These are phyloP conservation scores for Nannochloropsis gaditana DNA, from an alignment of 108 stramenopile genomes.

Conservation along the genomic window DNA sequence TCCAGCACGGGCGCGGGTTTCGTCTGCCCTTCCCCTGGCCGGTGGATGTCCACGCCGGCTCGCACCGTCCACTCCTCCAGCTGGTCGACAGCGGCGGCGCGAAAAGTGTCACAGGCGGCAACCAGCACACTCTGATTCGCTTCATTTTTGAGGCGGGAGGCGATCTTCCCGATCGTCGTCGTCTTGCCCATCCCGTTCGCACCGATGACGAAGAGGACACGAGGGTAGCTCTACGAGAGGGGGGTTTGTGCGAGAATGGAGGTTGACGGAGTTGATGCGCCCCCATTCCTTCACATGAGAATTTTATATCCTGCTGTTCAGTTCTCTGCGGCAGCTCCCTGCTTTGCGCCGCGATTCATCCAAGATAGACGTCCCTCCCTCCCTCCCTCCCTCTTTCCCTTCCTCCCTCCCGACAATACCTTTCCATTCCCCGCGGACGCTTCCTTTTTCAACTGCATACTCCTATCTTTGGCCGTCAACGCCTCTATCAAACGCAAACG, in stretches of 20 bases:
- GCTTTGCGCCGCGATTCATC: too few relatives aligned
- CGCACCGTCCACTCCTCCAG: conserved; percentile 78
- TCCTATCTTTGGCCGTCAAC: conserved; percentile 16
- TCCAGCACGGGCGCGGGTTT: conserved; percentile 31
- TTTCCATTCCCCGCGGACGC: background rate
- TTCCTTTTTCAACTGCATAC: background rate
- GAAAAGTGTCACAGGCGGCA: conserved; percentile 89
- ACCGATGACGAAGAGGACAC: conserved; percentile 50
- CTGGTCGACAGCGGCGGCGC: conserved; percentile 89
- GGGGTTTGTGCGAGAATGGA: background rate
- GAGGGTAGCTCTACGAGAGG: conserved; percentile 22
- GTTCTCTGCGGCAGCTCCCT: too few relatives aligned
- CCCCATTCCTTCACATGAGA: too few relatives aligned
- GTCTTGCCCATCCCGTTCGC: conserved; percentile 80
- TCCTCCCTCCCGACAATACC: background rate
- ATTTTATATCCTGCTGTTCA: too few relatives aligned
- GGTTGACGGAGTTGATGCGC: too few relatives aligned
- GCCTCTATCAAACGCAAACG: conserved; percentile 40
- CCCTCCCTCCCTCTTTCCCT: background rate
- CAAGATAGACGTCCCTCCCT: background rate
- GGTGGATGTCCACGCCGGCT: conserved; percentile 72
- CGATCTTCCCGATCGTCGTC: conserved; percentile 89
- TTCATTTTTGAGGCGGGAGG: conserved; percentile 67
- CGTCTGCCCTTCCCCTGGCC: conserved; percentile 59
- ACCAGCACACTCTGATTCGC: conserved; percentile 65